These are phyloP conservation scores for Nicotiana undulata DNA, from an alignment of 257 asterid genomes.

Conservation along the genomic window DNA sequence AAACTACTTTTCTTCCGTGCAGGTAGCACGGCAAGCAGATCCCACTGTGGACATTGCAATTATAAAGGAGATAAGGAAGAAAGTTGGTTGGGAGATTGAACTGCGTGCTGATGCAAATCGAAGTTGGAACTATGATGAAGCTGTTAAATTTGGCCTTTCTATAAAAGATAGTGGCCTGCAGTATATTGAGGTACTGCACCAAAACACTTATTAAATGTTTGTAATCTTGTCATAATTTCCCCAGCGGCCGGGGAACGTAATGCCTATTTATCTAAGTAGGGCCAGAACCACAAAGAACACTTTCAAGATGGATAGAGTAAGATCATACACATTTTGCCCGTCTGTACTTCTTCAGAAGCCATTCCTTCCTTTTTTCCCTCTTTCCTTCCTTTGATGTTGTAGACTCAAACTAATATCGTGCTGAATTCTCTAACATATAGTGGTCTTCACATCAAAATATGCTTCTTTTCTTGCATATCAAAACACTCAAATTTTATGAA, in stretches of 20 bases:
- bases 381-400: not conserved
- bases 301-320: not conserved
- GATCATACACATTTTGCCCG: not conserved
- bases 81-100: conserved; percentile 56
- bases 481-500: not conserved
- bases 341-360: conserved; percentile 4
- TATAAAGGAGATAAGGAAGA: conserved; percentile 71
- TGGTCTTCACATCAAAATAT: not conserved
- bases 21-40: conserved; percentile 80
- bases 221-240: not conserved
- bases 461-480: not conserved
- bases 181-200: conserved; percentile 71
- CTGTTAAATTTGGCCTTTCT: conserved; percentile 59
- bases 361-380: not conserved
- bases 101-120: conserved; percentile 90
- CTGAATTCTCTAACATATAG: not conserved
- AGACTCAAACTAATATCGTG: not conserved
- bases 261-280: not conserved
- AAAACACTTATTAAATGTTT: not conserved
- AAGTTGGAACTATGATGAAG: conserved; percentile 72
- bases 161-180: conserved; percentile 68
- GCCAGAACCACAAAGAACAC: not conserved
- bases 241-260: not conserved
- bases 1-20: not conserved
- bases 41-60: conserved; percentile 73